phyloP scores from a whole-genome alignment of 139 green algal species.

The Auxenochlorella protothecoides region DNA sequence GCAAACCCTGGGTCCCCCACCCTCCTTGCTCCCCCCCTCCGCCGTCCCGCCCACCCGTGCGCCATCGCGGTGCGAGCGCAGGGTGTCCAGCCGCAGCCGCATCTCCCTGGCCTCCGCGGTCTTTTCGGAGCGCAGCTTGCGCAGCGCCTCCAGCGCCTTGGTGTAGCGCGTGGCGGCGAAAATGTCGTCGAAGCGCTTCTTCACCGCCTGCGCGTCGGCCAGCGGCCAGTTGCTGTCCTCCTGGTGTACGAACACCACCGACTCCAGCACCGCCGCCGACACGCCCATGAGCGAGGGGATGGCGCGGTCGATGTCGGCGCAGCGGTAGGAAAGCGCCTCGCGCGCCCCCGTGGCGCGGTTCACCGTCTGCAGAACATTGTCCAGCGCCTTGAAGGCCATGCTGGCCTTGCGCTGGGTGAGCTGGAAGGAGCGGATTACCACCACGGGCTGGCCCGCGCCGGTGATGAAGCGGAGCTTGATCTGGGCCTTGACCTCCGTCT shows the following conservation, averaged over 20 bases:
- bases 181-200: constrained; percentile 98
- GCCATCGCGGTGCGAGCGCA: constrained; percentile 48
- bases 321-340: constrained; percentile 55
- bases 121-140: constrained; percentile 80
- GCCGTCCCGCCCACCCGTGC: constrained; percentile 1
- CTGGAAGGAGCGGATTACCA: constrained; percentile 78
- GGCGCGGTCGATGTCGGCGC: constrained; percentile 83
- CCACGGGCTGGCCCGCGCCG: constrained; percentile 45
- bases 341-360: constrained; percentile 62
- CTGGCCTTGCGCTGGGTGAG: constrained; percentile 43
- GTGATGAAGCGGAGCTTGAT: constrained; percentile 89
- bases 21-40: constrained; percentile 1
- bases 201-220: constrained; percentile 73
- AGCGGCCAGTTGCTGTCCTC: constrained; percentile 97
- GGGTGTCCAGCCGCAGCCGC: constrained; percentile 57
- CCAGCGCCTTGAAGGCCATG: constrained; percentile 76
- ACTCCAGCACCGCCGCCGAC: constrained; percentile 85
- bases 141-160: constrained; percentile 80
- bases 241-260: constrained; percentile 99
- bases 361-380: constrained; percentile 57
- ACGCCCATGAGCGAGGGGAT: constrained; percentile 92
- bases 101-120: constrained; percentile 38
- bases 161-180: constrained; percentile 94
- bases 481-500: constrained; percentile 90
- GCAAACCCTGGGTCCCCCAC: not conserved